Base-by-base conservation (phyloP, 441 rosid species). In the Gossypium schwendimanii region DNA sequence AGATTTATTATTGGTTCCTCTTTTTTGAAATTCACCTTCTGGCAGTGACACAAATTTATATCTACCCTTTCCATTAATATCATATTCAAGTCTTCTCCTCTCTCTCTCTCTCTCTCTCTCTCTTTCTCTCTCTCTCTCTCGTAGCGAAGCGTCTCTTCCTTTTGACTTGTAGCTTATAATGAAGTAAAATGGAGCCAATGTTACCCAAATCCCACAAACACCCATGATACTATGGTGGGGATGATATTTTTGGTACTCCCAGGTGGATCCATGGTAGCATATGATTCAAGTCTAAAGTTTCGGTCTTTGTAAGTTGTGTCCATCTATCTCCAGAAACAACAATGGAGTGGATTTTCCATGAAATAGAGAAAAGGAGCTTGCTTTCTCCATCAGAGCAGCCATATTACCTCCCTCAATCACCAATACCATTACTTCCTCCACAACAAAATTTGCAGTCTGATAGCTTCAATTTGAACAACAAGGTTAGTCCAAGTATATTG, bases 401-500 rank as follows among this genome's bases (percentile, higher is more conserved):
- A 23, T 72, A 69, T 62, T 74, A 70, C 55, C 53, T 70, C 57
- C 53, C 76, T 60, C 85, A 63, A 63, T 81, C 86, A 28, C 85
- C 86, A 28, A 10, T 57, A 24, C 85, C 85, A 10, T 26, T 41
- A 6, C 47, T 23, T 54, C 39, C 64, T 9, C 54, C 75, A 67
- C 73, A 67, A 2, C 59, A 64, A 63, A 72, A 64, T 70, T 76
- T 79, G 44, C 79, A 82, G 21, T 59, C 82, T 21, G 83, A 78
- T 39, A 80, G 77, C 60, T 81, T 87, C 72, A 79, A 71, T 73
- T 69, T 83, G 72, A 71, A 77, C 71, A 72, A 55, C 75, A 81
- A 82, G 75, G 82, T 90, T 23, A 90, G 91, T 76, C 94, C 96
- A 1, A 86, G 83, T 53, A 49, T 89, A 53, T 72, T 91, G 68